phyloP scores from a whole-genome alignment of 1,139 yeast genomes.

The Debaryomycetaceae sp. region DNA sequence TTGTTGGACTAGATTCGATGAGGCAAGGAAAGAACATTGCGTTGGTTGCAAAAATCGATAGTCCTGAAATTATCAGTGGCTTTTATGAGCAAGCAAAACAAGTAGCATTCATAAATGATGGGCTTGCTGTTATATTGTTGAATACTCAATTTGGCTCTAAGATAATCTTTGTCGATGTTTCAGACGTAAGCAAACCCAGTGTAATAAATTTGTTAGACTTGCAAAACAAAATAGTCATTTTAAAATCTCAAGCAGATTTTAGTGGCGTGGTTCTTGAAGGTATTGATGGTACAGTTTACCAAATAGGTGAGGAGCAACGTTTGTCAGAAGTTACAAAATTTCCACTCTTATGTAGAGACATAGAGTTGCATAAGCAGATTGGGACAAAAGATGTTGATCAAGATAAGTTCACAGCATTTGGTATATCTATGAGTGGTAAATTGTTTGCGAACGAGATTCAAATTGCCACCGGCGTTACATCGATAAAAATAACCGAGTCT shows the following conservation, averaged over 20 bases:
- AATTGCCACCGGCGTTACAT: conserved; percentile 78
- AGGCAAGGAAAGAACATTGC: conserved; percentile 47
- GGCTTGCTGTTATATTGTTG: conserved; percentile 51
- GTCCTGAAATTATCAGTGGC: conserved; percentile 24
- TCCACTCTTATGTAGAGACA: conserved; percentile 69
- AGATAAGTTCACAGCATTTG: conserved; percentile 51
- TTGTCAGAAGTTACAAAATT: conserved; percentile 43
- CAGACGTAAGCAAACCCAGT: conserved; percentile 35
- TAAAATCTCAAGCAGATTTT: conserved; percentile 57
- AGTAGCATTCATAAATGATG: conserved; percentile 53
- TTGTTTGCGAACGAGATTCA: conserved; percentile 61
- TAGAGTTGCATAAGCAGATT: conserved; percentile 43
- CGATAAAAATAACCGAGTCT: conserved; percentile 68
- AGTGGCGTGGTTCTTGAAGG: conserved; percentile 55
- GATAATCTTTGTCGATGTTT: conserved; percentile 48
- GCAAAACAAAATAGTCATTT: conserved; percentile 49
- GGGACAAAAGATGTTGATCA: conserved; percentile 20
- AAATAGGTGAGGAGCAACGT: conserved; percentile 27
- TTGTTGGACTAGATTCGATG: conserved; percentile 25
- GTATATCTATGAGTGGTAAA: conserved; percentile 71
- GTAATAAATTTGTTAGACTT: conserved; percentile 42
- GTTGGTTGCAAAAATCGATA: conserved; percentile 32
- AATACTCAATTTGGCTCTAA: conserved; percentile 51
- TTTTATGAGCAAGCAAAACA: conserved; percentile 57
- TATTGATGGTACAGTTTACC: conserved; percentile 58